Percentiles rank a stretch among this genome's conserved stretches.
These are phyloP conservation scores for Beauveria rudraprayagi DNA, from an alignment of 2,329 filamentous ascomycete genomes.

Conservation along the genomic window DNA sequence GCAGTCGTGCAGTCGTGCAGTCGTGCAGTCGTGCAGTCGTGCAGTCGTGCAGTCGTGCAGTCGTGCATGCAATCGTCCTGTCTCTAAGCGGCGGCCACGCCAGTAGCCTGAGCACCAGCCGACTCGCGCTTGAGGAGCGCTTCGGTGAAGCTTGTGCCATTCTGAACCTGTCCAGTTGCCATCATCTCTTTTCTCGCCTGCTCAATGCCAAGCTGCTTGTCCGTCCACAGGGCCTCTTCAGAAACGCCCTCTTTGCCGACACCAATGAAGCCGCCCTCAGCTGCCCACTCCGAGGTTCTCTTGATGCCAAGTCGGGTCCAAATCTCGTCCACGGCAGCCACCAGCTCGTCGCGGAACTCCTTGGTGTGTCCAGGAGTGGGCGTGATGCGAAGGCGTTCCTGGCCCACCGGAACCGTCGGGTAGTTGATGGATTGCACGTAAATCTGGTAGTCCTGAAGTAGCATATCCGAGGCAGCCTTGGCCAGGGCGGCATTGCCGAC, in stretches of 20 bases:
- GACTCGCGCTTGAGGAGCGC: slow-evolving; percentile 50
- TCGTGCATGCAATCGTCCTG: neutral
- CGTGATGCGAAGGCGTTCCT: slow-evolving; percentile 92
- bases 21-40: too few relatives aligned
- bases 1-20: too few relatives aligned
- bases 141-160: slow-evolving; percentile 41
- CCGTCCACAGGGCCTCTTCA: slow-evolving; percentile 78
- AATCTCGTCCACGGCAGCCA: slow-evolving; percentile 75
- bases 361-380: slow-evolving; percentile 88
- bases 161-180: slow-evolving; percentile 30
- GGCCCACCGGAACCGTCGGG: slow-evolving; percentile 94
- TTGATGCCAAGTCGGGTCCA: slow-evolving; percentile 87
- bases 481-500: slow-evolving; percentile 92
- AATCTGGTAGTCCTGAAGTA: slow-evolving; percentile 82
- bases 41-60: too few relatives aligned
- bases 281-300: slow-evolving; percentile 86
- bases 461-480: slow-evolving; percentile 84
- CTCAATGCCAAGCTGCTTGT: slow-evolving; percentile 74
- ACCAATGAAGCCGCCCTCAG: slow-evolving; percentile 86
- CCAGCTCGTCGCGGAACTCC: slow-evolving; percentile 77
- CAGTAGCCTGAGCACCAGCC: slow-evolving; percentile 23
- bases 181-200: slow-evolving; percentile 56
- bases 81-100: slow-evolving; percentile 19
- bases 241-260: slow-evolving; percentile 65
- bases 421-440: slow-evolving; percentile 99